A percentile compares a stretch with the other conserved stretches of the same genome.
These are phyloP conservation scores for Cicer pinnatifidum DNA, from an alignment of 306 rosid genomes.

Conservation along the genomic window DNA sequence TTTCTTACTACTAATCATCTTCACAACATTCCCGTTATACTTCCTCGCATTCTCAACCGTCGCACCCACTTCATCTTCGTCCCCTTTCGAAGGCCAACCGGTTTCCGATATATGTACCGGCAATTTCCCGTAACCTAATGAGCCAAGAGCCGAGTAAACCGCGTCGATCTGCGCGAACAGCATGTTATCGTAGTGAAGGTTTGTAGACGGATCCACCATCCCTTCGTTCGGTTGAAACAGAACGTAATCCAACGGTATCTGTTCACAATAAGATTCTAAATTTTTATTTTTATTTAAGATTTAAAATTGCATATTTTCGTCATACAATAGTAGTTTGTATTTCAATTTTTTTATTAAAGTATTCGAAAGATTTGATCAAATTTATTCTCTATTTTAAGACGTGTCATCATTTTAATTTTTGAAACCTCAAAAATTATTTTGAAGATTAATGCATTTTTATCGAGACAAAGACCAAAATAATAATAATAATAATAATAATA, in stretches of 20 bases:
- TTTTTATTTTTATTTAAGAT: too few species aligned
- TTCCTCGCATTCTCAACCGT: slow-evolving; percentile 80
- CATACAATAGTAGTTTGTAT: too few species aligned
- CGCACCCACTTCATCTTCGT: slow-evolving; percentile 80
- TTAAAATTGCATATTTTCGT: too few species aligned
- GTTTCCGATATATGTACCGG: slow-evolving; percentile 95
- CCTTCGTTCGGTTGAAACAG: slow-evolving; percentile 87
- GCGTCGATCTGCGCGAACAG: slow-evolving; percentile 94
- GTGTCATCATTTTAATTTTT: too few species aligned
- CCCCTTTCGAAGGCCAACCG: slow-evolving; percentile 99
- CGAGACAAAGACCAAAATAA: too few species aligned
- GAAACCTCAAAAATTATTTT: too few species aligned
- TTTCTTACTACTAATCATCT: slow-evolving; percentile 52
- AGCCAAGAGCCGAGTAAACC: slow-evolving; percentile 65
- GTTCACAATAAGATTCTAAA: too few species aligned
- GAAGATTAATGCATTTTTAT: too few species aligned
- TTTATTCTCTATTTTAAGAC: too few species aligned
- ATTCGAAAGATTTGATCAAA: too few species aligned
- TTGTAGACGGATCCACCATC: slow-evolving; percentile 63
- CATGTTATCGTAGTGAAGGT: slow-evolving; percentile 91
- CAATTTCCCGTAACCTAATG: slow-evolving; percentile 65
- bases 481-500: too few species aligned
- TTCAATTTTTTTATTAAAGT: too few species aligned
- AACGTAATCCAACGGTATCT: slow-evolving; percentile 71
- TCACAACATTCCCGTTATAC: slow-evolving; percentile 82